Conservation (phyloP, 139 green algal species). For the Micromonas commoda region DNA sequence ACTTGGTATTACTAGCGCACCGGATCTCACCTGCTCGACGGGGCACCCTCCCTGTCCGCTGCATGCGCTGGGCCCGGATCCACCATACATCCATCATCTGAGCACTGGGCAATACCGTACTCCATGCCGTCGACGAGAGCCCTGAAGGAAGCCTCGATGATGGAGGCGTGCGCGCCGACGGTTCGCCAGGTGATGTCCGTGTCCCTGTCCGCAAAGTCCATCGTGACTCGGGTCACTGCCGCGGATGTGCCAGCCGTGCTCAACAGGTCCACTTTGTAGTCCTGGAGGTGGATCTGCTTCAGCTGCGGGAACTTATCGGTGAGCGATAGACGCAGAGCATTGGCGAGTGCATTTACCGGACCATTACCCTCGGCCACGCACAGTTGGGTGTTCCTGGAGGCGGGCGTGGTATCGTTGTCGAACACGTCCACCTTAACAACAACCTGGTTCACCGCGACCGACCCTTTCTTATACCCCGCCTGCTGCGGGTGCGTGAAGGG, state of each 20-base stretch:
- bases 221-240: constrained; percentile 45
- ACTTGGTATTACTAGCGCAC: too few relatives aligned
- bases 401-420: not conserved
- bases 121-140: constrained; percentile 45
- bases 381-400: constrained; percentile 18
- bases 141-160: constrained; percentile 44
- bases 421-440: constrained; percentile 4
- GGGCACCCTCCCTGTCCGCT: too few relatives aligned
- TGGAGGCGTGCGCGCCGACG: constrained; percentile 42
- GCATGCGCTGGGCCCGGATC: too few relatives aligned
- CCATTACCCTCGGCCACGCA: constrained; percentile 42
- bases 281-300: constrained; percentile 27
- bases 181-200: constrained; percentile 10
- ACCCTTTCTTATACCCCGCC: not conserved
- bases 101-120: constrained; percentile 44
- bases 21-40: too few relatives aligned
- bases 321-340: constrained; percentile 35
- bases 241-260: not conserved
- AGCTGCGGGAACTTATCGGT: constrained; percentile 39
- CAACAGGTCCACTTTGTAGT: constrained; percentile 42
- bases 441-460: not conserved
- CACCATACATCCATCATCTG: constrained; percentile 25
- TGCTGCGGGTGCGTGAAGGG: not conserved
- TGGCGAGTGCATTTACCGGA: constrained; percentile 41
- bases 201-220: constrained; percentile 36